These are phyloP conservation scores for Citrus sp. DNA, from an alignment of 345 rosid genomes.

Conservation along the genomic window DNA sequence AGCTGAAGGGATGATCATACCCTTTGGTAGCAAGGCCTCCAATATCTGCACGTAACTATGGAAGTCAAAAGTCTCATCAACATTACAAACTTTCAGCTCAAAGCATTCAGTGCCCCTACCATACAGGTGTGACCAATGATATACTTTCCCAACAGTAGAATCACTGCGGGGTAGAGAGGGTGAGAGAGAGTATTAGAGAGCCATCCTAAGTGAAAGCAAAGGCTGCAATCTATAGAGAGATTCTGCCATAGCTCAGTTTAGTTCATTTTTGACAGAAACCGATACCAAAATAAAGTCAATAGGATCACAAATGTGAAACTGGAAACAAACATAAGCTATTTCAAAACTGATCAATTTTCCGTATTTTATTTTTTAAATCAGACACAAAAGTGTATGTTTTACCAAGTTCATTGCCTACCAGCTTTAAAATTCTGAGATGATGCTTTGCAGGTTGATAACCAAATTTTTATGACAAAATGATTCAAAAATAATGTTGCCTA, in stretches of 20 bases:
- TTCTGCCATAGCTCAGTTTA: background rate
- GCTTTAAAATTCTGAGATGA: no score
- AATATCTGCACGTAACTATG: conserved; percentile 50
- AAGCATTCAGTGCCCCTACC: background rate
- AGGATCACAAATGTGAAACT: background rate
- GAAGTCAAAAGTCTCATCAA: conserved; percentile 4
- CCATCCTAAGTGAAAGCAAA: background rate
- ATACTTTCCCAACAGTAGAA: background rate
- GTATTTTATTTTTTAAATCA: background rate
- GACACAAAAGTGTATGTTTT: background rate
- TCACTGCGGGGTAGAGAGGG: background rate
- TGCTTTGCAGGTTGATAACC: background rate
- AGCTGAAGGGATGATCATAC: conserved; percentile 75
- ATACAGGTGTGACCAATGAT: background rate
- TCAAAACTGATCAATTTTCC: background rate
- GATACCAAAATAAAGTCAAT: background rate
- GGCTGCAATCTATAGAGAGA: background rate
- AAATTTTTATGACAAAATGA: background rate
- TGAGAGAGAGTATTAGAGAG: background rate
- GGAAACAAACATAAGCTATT: background rate
- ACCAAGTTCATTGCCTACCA: background rate
- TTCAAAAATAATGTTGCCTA: background rate
- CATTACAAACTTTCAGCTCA: conserved; percentile 5
- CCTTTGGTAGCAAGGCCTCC: conserved; percentile 74
- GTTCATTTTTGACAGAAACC: background rate